Evolutionary conservation across 192 early-diverging fungal genomes (phyloP), one percentile per base, ranked within the genome.

Genomic region (Linnemannia exigua): DNA sequence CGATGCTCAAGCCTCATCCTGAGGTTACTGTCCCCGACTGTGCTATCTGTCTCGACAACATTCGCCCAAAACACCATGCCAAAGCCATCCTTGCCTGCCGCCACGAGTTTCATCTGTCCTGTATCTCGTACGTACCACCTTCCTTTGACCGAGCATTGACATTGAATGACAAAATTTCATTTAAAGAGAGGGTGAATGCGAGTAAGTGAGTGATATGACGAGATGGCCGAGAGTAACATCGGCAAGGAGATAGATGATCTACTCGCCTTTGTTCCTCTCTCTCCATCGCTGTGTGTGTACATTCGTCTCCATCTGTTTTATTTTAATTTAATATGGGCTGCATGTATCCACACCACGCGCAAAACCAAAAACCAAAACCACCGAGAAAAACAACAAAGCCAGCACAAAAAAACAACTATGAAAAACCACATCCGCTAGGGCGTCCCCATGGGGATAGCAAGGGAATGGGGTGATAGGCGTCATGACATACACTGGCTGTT

Each of bases 21-120:
- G 73, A 61, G 37, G 51, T 66, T 17, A 70, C 38, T 20, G 69
- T 37, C 1, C 61, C 67, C 31, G 77, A 80, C 38, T 86, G 84
- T 77, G 84, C 84, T 15, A 86, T 86, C 11, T 86, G 84, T 36
- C 75, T 86, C 3, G 84, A 80, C 69, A 79, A 63, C n/a, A 80
- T 86, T 15, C 77, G 54, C 20, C 84, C 84, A 5, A 75, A 69
- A 46, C 47, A 80, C 17, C 84, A 86, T 74, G 84, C 84, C 68
- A 86, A 86, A 48, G 84, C 84, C 8, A 86, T 71, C 38, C 63
- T 86, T 35, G 84, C 84, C 25, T 86, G 84, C 51, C 78, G 75
- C 52, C 84, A 86, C 58, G 78, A 86, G 46, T 86, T 86, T 69
- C 84, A 86, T 77, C 78, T 86, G 44, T 86, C 84, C 28, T 86